Base-by-base conservation (phyloP, 2,329 filamentous ascomycete genomes). In the Hymenoscyphus fraxineus region DNA sequence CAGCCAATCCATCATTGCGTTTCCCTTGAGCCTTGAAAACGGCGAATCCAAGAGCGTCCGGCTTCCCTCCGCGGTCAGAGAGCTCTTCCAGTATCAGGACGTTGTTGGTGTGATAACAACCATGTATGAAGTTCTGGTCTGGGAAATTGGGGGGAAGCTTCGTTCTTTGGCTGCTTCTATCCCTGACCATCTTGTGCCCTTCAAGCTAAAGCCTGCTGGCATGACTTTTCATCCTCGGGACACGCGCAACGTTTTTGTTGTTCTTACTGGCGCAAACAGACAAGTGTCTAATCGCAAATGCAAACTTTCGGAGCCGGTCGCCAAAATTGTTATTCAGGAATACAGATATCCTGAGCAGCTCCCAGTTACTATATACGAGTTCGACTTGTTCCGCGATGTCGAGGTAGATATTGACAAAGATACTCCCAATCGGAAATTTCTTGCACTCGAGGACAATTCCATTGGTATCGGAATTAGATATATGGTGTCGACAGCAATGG, bases 101-200 rank as follows among this genome's bases (percentile, higher is more conserved):
- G 56, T 65, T 16, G 67, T 71, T 27, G 70, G 66, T 27, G 59
- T 72, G 27, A 32, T 71, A 5, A 69, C 66, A 22, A 54, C 15
- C 1, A 22, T 61, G n/a, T 27, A 64, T 47, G 65, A 70, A 35
- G 22, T 68, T 32, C 55, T 66, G 22, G 66, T 71, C 19, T 73
- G 71, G 70, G 40, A 61, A 16, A 60, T 71, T 55, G 69, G 68
- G 31, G 59, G 59, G 7, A 31, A 51, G 15, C 44, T 69, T 13
- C 61, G 39, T 27, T 54, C 55, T 7, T 35, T 70, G 10, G 51
- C 66, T 51, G 58, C 39, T 57, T 39, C 51, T 22, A 3, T 27
- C 10, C n/a, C 40, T 19, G n/a, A 19, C 32, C 27, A 27, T 12
- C 22, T 56, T 16, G 47, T 15, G 6, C 38, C 19, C 22, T 56